These are phyloP conservation scores for Prunus salicina DNA, from an alignment of 306 rosid species.

Conservation along the genomic window DNA sequence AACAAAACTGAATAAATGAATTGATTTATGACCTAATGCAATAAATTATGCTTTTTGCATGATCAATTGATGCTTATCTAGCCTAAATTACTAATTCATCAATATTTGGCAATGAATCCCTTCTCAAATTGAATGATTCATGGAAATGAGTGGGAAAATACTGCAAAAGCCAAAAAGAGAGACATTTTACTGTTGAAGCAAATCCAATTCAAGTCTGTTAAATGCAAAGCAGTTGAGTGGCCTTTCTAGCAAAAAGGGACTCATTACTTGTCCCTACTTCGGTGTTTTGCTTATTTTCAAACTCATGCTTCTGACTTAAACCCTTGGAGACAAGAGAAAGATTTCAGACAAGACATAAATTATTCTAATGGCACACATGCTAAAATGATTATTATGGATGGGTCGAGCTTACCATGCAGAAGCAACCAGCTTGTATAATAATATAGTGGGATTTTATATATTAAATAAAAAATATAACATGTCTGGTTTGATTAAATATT, in stretches of 20 bases:
- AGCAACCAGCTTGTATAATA: neutral
- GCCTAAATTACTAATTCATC: neutral
- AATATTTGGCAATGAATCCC: neutral
- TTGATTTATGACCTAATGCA: neutral
- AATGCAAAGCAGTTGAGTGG: constrained; percentile 26
- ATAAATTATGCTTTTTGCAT: neutral
- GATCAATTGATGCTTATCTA: neutral
- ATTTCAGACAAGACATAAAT: neutral
- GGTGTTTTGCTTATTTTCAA: too few species aligned
- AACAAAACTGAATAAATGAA: neutral
- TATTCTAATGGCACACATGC: too few species aligned
- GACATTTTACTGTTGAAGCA: too few species aligned
- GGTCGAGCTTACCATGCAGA: neutral
- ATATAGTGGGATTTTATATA: neutral
- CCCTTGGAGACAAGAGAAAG: constrained; percentile 4
- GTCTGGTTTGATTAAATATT: neutral
- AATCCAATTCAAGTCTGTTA: neutral
- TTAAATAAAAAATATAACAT: neutral
- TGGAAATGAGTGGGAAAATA: too few species aligned
- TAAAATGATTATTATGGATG: too few species aligned
- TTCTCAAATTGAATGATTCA: neutral
- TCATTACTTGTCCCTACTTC: constrained; percentile 26
- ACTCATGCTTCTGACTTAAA: too few species aligned
- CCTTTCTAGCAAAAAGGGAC: constrained; percentile 30
- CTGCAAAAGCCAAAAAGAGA: too few species aligned